Percentiles rank a stretch among this genome's conserved stretches.
Evolutionary conservation across 306 rosid species (phyloP).

Genomic region (Medicago lupulina): DNA sequence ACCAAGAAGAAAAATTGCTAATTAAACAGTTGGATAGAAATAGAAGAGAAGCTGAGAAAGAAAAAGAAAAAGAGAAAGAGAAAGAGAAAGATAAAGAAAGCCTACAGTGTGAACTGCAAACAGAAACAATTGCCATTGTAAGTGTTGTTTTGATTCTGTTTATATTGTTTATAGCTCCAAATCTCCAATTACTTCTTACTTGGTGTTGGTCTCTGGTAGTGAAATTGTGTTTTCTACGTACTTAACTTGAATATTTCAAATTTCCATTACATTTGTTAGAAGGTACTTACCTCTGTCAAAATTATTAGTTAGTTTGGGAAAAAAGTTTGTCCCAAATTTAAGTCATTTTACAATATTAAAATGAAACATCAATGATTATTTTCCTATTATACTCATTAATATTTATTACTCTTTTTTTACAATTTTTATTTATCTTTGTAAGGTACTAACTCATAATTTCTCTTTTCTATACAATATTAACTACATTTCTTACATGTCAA

Average conservation of each 20-base stretch:
- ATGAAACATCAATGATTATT: too few relatives aligned
- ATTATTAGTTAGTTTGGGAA: too few relatives aligned
- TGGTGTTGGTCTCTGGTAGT: conserved; percentile 13
- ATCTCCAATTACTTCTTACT: conserved; percentile 16
- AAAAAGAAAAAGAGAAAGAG: background rate
- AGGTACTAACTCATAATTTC: too few relatives aligned
- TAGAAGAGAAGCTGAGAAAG: conserved; percentile 71
- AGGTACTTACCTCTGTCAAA: background rate
- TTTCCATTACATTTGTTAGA: background rate
- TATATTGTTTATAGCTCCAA: conserved; percentile 14
- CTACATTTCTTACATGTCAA: too few relatives aligned
- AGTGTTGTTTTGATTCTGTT: conserved; percentile 42
- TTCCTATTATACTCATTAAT: too few relatives aligned
- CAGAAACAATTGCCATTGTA: conserved; percentile 62
- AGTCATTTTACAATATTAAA: too few relatives aligned
- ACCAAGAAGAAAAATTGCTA: conserved; percentile 66
- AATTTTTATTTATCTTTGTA: too few relatives aligned
- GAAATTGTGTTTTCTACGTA: background rate
- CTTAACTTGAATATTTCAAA: conserved; percentile 17
- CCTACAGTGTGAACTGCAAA: conserved; percentile 53
- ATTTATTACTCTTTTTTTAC: too few relatives aligned
- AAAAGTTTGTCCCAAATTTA: too few relatives aligned
- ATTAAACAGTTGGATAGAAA: conserved; percentile 73
- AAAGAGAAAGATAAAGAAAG: conserved; percentile 67
- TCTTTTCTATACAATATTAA: too few relatives aligned